Evolutionary conservation across 2,329 filamentous ascomycete genomes (phyloP), one percentile per base, ranked within the genome.

Genomic region (Blastomyces silverae): DNA sequence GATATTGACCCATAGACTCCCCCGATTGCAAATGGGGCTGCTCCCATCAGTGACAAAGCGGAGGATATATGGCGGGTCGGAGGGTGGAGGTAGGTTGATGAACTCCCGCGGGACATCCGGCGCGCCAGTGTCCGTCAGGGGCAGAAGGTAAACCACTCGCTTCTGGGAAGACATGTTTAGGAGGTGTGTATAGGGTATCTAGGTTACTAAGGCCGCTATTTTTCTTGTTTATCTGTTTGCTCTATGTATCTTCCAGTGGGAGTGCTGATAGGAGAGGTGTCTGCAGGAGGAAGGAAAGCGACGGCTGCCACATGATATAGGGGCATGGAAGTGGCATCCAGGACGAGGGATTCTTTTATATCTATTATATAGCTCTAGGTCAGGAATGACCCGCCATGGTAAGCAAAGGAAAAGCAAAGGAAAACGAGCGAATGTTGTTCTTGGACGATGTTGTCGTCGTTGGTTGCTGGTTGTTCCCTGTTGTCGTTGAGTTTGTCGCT

Each of bases 1-100:
- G 66, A 97, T 90, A 77, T 99, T 99, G 73, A 96, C 89, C 93
- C 94, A 99, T 68, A 99, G 83, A 74, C 90, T 97, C 66, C 95
- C 94, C 78, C 96, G 84, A 70, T 92, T 87, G 77, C 92, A 97
- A 81, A 99, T 94, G 67, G 93, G 96, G 75, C 93, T 96, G 65
- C 91, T 93, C 67, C 94, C 92, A 78, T 97, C 90, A 71, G 97
- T 93, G 70, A 91, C 86, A 77, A 99, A 96, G 66, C 93, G 88
- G 65, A 97, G 82, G 63, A 85, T 85, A 72, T 97, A 88, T 53
- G 89, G 75, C 17, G 82, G 89, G n/a, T 88, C 83, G 52, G 83
- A 84, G 22, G 89, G 88, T 22, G 94, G 87, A 0, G 92, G 89
- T 55, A 99, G 82, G 77, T 96, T 96, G 72, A 97, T 90, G 81